These are phyloP conservation scores for Fusarium globosum DNA, from an alignment of 2,329 filamentous ascomycete genomes.

Conservation along the genomic window DNA sequence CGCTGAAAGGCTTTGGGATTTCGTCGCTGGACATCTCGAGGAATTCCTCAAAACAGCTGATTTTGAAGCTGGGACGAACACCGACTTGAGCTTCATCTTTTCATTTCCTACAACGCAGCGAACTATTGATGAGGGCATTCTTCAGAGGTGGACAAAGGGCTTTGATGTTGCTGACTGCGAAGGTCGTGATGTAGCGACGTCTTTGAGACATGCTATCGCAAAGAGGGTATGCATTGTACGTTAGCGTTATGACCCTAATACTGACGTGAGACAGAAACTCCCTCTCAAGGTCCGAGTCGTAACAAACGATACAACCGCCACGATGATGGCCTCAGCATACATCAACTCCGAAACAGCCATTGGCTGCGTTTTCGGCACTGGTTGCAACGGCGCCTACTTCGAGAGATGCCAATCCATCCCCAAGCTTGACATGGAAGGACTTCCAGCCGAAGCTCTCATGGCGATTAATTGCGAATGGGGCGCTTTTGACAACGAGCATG, in stretches of 20 bases:
- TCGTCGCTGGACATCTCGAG: not conserved
- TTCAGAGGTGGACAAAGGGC: constrained; percentile 97
- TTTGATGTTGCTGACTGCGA: constrained; percentile 95
- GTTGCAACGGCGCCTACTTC: constrained; percentile 98
- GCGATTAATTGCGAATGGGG: constrained; percentile 99
- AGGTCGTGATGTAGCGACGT: constrained; percentile 87
- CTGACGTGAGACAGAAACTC: constrained; percentile 68
- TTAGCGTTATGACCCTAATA: rapidly evolving
- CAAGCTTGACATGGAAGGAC: constrained; percentile 90
- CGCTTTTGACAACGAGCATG: constrained; percentile 93
- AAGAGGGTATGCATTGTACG: constrained; percentile 51
- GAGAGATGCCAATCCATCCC: constrained; percentile 89
- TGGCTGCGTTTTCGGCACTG: constrained; percentile 97
- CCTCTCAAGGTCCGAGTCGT: constrained; percentile 92
- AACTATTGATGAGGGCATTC: constrained; percentile 89
- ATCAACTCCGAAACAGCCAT: constrained; percentile 92
- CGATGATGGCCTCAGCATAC: constrained; percentile 94
- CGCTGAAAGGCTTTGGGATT: constrained; percentile 6
- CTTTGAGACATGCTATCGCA: constrained; percentile 81
- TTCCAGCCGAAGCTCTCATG: constrained; percentile 80
- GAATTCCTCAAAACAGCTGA: not conserved
- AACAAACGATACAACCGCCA: constrained; percentile 98
- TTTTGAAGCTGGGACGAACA: not conserved
- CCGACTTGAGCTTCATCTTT: constrained; percentile 80
- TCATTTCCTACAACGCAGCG: constrained; percentile 94